Percentiles rank a stretch among this genome's conserved stretches.
Evolutionary conservation across 1,139 yeast species (phyloP).

Genomic region (Geotrichum aggregatum): DNA sequence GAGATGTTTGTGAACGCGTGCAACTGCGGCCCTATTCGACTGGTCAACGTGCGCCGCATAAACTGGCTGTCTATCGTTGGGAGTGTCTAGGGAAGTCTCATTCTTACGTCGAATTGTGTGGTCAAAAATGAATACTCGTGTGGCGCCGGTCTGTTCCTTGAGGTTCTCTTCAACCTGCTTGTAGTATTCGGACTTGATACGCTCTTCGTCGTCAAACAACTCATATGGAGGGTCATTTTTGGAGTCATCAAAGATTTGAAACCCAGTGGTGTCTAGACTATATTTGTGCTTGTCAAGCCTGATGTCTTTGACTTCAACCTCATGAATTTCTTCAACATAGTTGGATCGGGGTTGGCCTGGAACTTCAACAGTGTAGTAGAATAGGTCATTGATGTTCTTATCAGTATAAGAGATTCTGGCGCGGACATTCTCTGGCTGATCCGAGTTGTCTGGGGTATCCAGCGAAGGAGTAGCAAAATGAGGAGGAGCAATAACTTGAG

Average conservation of each 20-base stretch:
- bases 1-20: conserved; percentile 27
- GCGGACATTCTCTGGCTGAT: conserved; percentile 1
- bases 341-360: conserved; percentile 1
- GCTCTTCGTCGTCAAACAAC: conserved; percentile 24
- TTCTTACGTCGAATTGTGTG: conserved; percentile 27
- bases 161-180: conserved; percentile 25
- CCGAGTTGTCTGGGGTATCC: neutral
- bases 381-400: neutral
- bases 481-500: neutral
- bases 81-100: conserved; percentile 18
- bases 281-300: conserved; percentile 19
- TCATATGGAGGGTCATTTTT: conserved; percentile 17
- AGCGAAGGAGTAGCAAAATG: neutral
- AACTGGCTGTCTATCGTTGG: conserved; percentile 27
- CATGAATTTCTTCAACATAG: neutral
- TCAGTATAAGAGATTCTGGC: conserved; percentile 1
- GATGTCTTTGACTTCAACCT: conserved; percentile 19
- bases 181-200: conserved; percentile 25
- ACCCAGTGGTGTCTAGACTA: conserved; percentile 11
- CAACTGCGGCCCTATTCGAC: conserved; percentile 27
- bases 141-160: conserved; percentile 20
- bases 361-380: neutral
- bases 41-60: conserved; percentile 30
- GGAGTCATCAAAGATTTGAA: conserved; percentile 17
- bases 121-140: conserved; percentile 27